These are phyloP conservation scores for Spergularia bocconei DNA, from an alignment of 148 eudicot species.

Conservation along the genomic window DNA sequence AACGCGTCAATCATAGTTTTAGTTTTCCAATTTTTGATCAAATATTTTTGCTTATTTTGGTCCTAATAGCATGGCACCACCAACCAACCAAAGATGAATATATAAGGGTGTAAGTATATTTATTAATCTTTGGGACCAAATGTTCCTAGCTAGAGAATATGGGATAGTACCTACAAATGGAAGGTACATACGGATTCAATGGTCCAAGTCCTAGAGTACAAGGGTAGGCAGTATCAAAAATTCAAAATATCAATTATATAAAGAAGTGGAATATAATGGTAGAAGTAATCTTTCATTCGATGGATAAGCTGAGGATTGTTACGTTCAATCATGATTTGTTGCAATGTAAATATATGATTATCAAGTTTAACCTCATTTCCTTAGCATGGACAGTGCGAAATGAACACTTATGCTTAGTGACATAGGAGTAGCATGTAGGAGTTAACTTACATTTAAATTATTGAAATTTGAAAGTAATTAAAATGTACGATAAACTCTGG, in stretches of 20 bases:
- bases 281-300: constrained; percentile 21
- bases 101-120: background rate
- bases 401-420: background rate
- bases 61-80: constrained; percentile 18
- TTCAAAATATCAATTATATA: too few relatives aligned
- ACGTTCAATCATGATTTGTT: constrained; percentile 19
- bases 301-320: constrained; percentile 2
- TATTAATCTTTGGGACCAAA: background rate
- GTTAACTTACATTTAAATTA: too few relatives aligned
- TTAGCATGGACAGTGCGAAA: background rate
- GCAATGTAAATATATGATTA: constrained; percentile 14
- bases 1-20: constrained; percentile 19
- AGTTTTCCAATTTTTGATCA: background rate
- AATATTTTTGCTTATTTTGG: background rate
- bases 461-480: background rate
- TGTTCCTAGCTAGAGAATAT: background rate
- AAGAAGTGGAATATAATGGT: constrained; percentile 1
- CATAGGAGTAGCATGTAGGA: too few relatives aligned
- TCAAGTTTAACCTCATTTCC: constrained; percentile 17
- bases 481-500: background rate
- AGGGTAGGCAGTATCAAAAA: background rate
- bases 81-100: constrained; percentile 24
- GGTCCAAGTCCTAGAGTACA: background rate
- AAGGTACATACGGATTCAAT: background rate
- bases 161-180: background rate